Evolutionary conservation across 2,329 filamentous ascomycete species (phyloP).

Genomic region (Tolypocladium cylindrosporum): DNA sequence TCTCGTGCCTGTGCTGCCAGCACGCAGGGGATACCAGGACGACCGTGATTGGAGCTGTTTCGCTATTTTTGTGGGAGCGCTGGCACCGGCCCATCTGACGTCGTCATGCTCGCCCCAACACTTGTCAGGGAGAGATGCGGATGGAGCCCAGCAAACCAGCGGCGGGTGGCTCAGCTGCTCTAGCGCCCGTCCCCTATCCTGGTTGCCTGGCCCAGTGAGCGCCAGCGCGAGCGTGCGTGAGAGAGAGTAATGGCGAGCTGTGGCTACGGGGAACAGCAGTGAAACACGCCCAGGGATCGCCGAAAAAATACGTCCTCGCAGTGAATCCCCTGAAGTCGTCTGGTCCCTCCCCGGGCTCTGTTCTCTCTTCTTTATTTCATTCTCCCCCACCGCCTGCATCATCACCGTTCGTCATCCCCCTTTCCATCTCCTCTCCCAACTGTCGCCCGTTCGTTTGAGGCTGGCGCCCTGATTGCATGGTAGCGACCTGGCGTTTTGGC

Average conservation of each 20-base stretch:
- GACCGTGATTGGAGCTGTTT: neutral
- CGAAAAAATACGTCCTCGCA: neutral
- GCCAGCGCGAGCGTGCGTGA: neutral
- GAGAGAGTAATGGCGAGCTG: neutral
- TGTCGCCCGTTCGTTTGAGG: neutral
- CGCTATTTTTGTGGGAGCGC: neutral
- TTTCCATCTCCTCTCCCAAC: neutral
- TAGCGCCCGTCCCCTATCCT: neutral
- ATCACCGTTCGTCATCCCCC: neutral
- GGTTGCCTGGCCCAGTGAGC: neutral
- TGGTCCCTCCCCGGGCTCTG: neutral
- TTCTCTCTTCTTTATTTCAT: neutral
- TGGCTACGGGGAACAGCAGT: neutral
- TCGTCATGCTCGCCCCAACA: neutral
- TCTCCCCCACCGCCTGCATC: neutral
- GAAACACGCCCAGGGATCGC: neutral
- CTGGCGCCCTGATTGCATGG: neutral
- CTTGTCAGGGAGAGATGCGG: neutral
- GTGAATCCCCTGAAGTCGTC: neutral
- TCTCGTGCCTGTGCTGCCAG: neutral
- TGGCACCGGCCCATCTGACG: neutral
- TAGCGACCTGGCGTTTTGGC: neutral
- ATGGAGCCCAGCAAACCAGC: neutral
- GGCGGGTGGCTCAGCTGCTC: neutral
- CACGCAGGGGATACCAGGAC: neutral